Conservation (phyloP, 345 rosid genomes). For the Moricandia moricandioides region DNA sequence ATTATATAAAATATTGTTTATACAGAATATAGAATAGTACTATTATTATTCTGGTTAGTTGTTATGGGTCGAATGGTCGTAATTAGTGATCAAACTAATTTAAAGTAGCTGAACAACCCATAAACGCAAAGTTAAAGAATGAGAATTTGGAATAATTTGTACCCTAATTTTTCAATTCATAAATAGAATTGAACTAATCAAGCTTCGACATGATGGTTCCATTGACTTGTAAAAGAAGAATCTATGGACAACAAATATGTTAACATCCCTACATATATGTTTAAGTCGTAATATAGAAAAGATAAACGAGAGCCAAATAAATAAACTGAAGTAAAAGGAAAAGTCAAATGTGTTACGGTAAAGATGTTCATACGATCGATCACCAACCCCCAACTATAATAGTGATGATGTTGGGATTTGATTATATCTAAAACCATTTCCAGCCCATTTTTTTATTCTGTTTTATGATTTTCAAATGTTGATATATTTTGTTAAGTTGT, state of each 20-base stretch:
- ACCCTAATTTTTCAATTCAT: background rate
- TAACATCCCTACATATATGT: background rate
- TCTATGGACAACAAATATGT: background rate
- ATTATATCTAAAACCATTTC: background rate
- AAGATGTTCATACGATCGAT: background rate
- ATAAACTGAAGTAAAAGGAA: background rate
- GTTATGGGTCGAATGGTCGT: slow-evolving; percentile 5
- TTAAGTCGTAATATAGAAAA: background rate
- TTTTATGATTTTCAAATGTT: background rate
- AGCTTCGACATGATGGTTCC: slow-evolving; percentile 5
- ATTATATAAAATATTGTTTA: too few relatives aligned
- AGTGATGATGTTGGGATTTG: background rate
- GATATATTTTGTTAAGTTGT: background rate
- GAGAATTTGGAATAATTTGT: slow-evolving; percentile 12
- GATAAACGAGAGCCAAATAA: background rate
- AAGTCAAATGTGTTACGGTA: slow-evolving; percentile 10
- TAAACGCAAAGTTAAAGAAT: background rate
- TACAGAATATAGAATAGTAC: too few relatives aligned
- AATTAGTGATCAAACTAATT: slow-evolving; percentile 2
- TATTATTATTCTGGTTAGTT: slow-evolving; percentile 4
- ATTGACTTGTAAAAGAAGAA: slow-evolving; percentile 18
- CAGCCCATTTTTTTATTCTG: background rate
- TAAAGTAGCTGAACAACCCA: slow-evolving; percentile 14
- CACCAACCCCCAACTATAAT: slow-evolving; percentile 15
- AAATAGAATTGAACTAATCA: background rate